These are phyloP conservation scores for Candida tetrigidarum DNA, from an alignment of 1,139 yeast species.

Conservation along the genomic window DNA sequence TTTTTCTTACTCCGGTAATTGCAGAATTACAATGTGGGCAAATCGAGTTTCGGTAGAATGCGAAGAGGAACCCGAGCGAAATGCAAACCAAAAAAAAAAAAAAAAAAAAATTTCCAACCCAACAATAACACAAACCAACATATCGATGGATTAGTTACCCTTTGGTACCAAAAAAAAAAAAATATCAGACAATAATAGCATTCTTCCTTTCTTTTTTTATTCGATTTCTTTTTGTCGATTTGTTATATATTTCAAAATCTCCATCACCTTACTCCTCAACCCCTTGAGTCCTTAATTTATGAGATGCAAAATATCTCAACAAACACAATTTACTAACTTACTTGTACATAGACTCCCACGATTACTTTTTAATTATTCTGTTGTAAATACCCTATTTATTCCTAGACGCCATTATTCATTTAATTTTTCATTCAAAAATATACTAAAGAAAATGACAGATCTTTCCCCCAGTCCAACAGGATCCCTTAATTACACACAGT, in stretches of 20 bases:
- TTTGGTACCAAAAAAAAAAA: neutral
- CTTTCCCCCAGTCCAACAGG: conserved; percentile 13
- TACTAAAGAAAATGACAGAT: conserved; percentile 13
- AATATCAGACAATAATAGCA: neutral
- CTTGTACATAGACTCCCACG: conserved; percentile 12
- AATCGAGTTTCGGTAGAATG: no score
- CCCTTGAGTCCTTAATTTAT: conserved; percentile 4
- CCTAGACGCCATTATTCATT: conserved; percentile 1
- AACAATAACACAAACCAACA: conserved; percentile 3
- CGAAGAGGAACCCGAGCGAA: neutral
- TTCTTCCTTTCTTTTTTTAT: no score
- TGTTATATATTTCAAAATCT: neutral
- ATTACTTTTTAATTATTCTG: conserved; percentile 1
- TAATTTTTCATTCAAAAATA: conserved; percentile 5
- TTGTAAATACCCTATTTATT: conserved; percentile 7
- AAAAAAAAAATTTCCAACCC: conserved; percentile 1
- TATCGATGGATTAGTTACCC: neutral
- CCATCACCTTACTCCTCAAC: neutral
- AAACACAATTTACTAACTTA: conserved; percentile 7
- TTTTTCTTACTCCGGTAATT: no score
- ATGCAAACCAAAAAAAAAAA: neutral
- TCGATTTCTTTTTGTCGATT: neutral
- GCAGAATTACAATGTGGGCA: no score
- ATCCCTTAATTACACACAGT: conserved; percentile 28
- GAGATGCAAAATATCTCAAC: conserved; percentile 11